Conservation (phyloP, 2,329 filamentous ascomycete genomes). For the Fusarium zealandicum region DNA sequence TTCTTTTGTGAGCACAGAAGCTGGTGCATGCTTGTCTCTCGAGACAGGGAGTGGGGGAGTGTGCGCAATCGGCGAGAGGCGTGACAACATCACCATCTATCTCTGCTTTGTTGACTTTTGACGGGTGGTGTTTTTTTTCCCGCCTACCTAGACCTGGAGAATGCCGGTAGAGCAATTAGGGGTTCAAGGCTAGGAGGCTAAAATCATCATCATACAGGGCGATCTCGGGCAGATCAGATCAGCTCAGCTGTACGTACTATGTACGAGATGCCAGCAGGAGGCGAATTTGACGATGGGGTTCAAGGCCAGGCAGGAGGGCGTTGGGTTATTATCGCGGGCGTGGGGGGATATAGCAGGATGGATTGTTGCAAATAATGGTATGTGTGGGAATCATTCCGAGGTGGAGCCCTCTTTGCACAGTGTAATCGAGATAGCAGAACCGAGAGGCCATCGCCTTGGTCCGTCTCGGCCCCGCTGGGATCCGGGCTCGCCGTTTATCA, state of each 20-base stretch:
- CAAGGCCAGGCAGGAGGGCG: neutral
- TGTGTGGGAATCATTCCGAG: conserved; percentile 20
- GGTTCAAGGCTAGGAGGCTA: too few relatives aligned
- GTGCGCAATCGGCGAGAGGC: too few relatives aligned
- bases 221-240: too few relatives aligned
- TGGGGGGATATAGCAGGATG: too few relatives aligned
- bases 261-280: neutral
- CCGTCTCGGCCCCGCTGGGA: conserved; percentile 22
- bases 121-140: too few relatives aligned
- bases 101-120: too few relatives aligned
- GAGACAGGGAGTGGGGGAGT: neutral
- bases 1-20: conserved; percentile 18
- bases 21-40: conserved; percentile 6
- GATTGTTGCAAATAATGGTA: conserved; percentile 11
- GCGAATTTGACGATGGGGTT: neutral
- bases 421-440: neutral
- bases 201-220: too few relatives aligned
- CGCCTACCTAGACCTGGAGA: too few relatives aligned
- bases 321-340: neutral
- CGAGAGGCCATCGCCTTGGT: neutral
- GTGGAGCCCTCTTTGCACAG: conserved; percentile 13
- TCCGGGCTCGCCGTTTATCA: conserved; percentile 19
- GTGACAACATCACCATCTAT: too few relatives aligned
- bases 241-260: neutral
- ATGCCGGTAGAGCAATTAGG: too few relatives aligned